These are phyloP conservation scores for Colletotrichum chrysophilum DNA, from an alignment of 2,329 filamentous ascomycete genomes.

Conservation along the genomic window DNA sequence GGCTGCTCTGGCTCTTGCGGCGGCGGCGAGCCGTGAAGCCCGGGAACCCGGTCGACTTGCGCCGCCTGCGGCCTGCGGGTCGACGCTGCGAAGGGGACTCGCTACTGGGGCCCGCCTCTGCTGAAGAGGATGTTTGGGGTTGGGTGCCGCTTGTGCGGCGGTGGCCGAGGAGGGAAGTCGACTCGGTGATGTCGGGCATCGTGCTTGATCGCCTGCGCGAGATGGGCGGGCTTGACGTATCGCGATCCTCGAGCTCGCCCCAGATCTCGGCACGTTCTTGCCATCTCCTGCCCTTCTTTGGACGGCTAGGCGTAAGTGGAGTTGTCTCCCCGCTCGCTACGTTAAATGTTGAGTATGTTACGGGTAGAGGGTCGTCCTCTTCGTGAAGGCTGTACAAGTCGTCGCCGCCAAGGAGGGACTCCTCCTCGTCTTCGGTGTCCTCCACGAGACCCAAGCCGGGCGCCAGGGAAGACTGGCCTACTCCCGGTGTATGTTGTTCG, in stretches of 20 bases:
- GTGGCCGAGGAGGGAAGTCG: conserved; percentile 41
- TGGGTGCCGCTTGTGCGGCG: conserved; percentile 26
- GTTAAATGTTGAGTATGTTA: conserved; percentile 55
- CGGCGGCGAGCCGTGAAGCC: conserved; percentile 61
- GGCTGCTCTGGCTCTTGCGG: conserved; percentile 40
- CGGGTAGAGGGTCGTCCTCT: conserved; percentile 39
- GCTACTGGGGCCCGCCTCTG: conserved; percentile 24
- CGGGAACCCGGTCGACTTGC: conserved; percentile 67
- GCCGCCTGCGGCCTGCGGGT: conserved; percentile 46
- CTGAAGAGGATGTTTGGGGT: conserved; percentile 21
- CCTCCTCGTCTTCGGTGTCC: conserved; percentile 67
- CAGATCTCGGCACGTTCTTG: conserved; percentile 82
- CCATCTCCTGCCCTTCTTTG: conserved; percentile 57
- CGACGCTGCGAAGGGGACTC: conserved; percentile 20
- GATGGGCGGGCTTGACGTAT: conserved; percentile 45
- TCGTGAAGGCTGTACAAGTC: conserved; percentile 47
- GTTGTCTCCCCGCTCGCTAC: conserved; percentile 41
- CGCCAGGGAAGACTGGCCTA: conserved; percentile 72
- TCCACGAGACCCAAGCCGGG: conserved; percentile 85
- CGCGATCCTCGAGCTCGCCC: conserved; percentile 84
- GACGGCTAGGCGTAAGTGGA: conserved; percentile 43
- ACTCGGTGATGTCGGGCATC: conserved; percentile 46
- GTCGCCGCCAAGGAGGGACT: conserved; percentile 56
- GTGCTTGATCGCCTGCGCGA: conserved; percentile 54
- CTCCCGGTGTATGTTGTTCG: conserved; percentile 66